Base-by-base conservation (phyloP, 371 early-diverging fungal genomes). In the Mucor irregularis region DNA sequence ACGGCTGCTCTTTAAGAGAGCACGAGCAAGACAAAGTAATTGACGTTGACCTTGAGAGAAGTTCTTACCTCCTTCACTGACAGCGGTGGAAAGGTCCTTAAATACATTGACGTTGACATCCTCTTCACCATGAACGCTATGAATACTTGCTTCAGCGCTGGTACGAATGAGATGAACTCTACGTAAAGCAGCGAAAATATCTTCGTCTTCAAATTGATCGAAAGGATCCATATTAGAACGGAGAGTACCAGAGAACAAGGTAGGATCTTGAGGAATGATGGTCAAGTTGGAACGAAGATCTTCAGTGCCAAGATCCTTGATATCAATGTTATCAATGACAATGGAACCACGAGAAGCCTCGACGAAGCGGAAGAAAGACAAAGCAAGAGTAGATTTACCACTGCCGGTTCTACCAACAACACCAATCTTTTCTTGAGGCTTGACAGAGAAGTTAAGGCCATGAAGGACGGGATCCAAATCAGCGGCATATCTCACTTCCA, bases 21-120 rank as follows among this genome's bases (percentile, higher is more conserved):
- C 90, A 57, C 94, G 80, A 6, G 90, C 90, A 29, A 95, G 76
- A 57, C 90, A 87, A 24, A 96, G 66, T 30, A 94, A 71, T 66
- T 94, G 94, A 11, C 88, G 71, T 64, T 95, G 90, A 10, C 96
- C 96, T 51, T 92, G 87, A 19, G 86, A 86, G 49, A 92, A 86
- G 49, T 88, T 90, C 29, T 82, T 80, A 47, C 95, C 94, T 10
- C 84, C 84, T 59, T 86, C 86, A 24, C 66, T 78, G 5, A 87
- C 86, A n/a, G 17, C 29, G 6, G 72, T 66, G 0, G 42, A 40
- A 9, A 79, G 56, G 29, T 75, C 66, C n/a, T 54, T 56, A 47
- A 79, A 79, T 0, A 69, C 68, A 48, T 75, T 88, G 67, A 79
- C 34, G 75, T 71, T 64, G 58, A 64, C 53, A 13, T 19, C 53